Base-by-base conservation (phyloP, 306 rosid genomes). In the Trifolium fragiferum region DNA sequence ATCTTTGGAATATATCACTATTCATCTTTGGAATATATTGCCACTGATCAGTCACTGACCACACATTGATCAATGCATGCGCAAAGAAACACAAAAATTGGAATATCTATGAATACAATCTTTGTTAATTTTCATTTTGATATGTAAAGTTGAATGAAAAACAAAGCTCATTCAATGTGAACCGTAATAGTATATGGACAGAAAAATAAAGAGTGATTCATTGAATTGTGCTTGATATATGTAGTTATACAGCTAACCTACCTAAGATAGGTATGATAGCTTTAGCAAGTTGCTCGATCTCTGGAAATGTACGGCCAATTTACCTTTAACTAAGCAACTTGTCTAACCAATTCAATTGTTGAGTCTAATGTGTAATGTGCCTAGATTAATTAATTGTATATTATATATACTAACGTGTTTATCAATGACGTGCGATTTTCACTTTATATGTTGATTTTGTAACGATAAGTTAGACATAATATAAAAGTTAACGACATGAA, bases 41-140 rank as follows among this genome's bases (percentile, higher is more conserved):
- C 59, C 80, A 54, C 73, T 23, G 1, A 2, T 3, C 30, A 25
- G 25, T 23, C 1, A 23, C 25, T 7, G 15, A 21, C 59, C 23
- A 18, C 30, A 64, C 37, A 4, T 54, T 37, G 27, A 25, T 25
- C 27, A 2, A 25, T 25, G 10, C 59, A 67, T 68, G 69, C 65
- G 10, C 37, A 57, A 76, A 55, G 59, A 67, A 76, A 76, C 74
- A 16, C 60, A 25, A 1, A 62, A 65, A 20, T 40, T 64, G 43
- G 16, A 46, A 61, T 9, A 61, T 73, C 5, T 51, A 53, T 18
- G 46, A 12, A 9, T 20, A 23, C 50, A 44, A 13, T 44, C 50
- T 13, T 44, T 13, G 50, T 4, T 44, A 12, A 19, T 53, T 54
- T 55, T 55, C 32, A 55, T 55, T 55, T 55, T 21, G 62, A 55